A percentile compares a stretch with the other conserved stretches of the same genome.
Evolutionary conservation across 202 grass and related monocot genomes (phyloP).

Genomic region (Setaria viridis): DNA sequence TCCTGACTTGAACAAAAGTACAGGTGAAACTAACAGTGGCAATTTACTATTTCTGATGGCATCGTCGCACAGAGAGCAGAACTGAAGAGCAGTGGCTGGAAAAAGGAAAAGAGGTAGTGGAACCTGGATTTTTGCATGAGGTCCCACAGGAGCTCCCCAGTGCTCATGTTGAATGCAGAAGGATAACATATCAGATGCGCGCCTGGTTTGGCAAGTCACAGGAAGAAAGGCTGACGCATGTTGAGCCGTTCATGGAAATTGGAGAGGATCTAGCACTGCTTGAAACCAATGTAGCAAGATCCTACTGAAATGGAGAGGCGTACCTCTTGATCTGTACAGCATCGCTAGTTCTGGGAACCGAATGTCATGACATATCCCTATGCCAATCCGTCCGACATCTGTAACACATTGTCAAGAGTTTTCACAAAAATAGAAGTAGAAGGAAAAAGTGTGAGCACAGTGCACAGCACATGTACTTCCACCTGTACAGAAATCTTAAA

Average conservation of each 20-base stretch:
- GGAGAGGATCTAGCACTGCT: not conserved
- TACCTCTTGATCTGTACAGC: conserved; percentile 70
- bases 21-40: not conserved
- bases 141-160: conserved; percentile 73
- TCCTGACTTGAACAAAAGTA: not conserved
- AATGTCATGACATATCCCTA: conserved; percentile 81
- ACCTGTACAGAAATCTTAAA: not conserved
- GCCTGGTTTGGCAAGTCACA: conserved; percentile 49
- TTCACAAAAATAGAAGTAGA: not conserved
- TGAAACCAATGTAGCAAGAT: not conserved
- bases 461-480: not conserved
- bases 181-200: conserved; percentile 72
- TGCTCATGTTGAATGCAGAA: conserved; percentile 80
- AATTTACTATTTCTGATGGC: not conserved
- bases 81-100: not conserved
- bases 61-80: not conserved
- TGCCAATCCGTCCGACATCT: conserved; percentile 70
- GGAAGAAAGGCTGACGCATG: not conserved
- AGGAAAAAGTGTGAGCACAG: not conserved
- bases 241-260: not conserved
- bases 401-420: not conserved
- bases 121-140: conserved; percentile 85
- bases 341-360: conserved; percentile 70
- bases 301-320: not conserved
- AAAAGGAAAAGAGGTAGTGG: not conserved